Conservation (phyloP, 2,329 filamentous ascomycete genomes). For the Cryphonectria radicalis region DNA sequence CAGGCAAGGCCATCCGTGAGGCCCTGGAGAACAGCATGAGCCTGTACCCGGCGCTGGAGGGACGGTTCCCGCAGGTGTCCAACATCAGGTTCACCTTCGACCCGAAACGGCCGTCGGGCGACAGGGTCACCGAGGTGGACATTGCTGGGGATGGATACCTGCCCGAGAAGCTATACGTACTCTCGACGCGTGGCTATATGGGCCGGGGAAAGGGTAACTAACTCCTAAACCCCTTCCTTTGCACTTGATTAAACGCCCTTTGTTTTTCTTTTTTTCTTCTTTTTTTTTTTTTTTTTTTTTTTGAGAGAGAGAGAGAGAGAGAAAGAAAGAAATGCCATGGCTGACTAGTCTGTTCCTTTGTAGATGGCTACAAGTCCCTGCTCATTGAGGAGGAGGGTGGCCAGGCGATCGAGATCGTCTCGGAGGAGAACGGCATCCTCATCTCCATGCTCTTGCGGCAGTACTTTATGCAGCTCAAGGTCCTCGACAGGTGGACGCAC, state of each 20-base stretch:
- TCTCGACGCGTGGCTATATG: constrained; percentile 90
- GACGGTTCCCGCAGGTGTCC: constrained; percentile 73
- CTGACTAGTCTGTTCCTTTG: background rate
- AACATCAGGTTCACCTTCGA: constrained; percentile 80
- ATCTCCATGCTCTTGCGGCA: constrained; percentile 86
- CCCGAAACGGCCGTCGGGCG: constrained; percentile 60
- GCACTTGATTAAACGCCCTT: background rate
- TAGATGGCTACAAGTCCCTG: constrained; percentile 77
- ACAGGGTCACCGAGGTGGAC: constrained; percentile 65
- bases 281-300: no score
- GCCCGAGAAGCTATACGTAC: constrained; percentile 65
- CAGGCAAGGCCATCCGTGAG: constrained; percentile 73
- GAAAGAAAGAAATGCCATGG: background rate
- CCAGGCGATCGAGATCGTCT: constrained; percentile 75
- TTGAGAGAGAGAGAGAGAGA: background rate
- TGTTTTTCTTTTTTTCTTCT: no score
- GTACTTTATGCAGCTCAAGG: constrained; percentile 86
- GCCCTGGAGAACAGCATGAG: constrained; percentile 85
- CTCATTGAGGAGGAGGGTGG: constrained; percentile 79
- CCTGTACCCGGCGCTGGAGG: constrained; percentile 81
- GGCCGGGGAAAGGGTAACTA: constrained; percentile 69
- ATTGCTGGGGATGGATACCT: constrained; percentile 68
- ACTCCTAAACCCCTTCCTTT: background rate
- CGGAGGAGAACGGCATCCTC: constrained; percentile 84
- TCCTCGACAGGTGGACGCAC: constrained; percentile 78